Base-by-base conservation (phyloP, 805 yeast species). In the Saturnispora sekii region DNA sequence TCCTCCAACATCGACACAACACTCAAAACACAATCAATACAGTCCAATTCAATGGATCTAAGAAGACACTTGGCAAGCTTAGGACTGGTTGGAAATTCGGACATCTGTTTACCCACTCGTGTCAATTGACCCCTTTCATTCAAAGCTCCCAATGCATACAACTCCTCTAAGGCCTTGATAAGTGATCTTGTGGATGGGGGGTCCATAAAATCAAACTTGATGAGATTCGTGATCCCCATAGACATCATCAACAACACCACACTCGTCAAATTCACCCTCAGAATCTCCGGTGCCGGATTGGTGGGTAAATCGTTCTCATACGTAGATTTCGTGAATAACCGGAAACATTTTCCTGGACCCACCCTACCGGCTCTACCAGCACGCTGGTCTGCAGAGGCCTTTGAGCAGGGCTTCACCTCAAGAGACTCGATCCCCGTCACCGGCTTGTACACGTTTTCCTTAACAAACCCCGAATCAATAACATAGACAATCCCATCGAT, bases 281-380 rank as follows among this genome's bases (percentile, higher is more conserved):
- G 66, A n/a, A 93, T 90, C 54, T 93, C 98, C 0, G 99, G 97
- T 0, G 84, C 79, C 1, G 96, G 86, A 57, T 80, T 81, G 2
- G 75, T 68, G 10, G 82, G 81, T 59, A 93, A 67, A 53, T 90
- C 97, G 52, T 82, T 73, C 50, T 76, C 69, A 54, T 76, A 93
- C 0, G 93, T 79, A 74, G 83, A 73, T 58, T 86, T 85, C 0
- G 98, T 90, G 59, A 79, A 93, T 17, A 93, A 66, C 33, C 99
- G 62, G 57, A 83, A 93, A 63, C 97, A 93, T 59, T 86, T 85
- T 14, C 98, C 98, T 0, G 97, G 96, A 1, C 95, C 89, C 7
- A 95, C 88, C 68, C 98, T 81, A 35, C 98, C 98, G 5, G 97
- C 98, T 68, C 98, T 78, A 59, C 98, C 98, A 1, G 96, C 89